A percentile compares a stretch with the other conserved stretches of the same genome.
Conservation (phyloP, 1,284 basidiomycete genomes). For the Rhodotorula sp. region DNA sequence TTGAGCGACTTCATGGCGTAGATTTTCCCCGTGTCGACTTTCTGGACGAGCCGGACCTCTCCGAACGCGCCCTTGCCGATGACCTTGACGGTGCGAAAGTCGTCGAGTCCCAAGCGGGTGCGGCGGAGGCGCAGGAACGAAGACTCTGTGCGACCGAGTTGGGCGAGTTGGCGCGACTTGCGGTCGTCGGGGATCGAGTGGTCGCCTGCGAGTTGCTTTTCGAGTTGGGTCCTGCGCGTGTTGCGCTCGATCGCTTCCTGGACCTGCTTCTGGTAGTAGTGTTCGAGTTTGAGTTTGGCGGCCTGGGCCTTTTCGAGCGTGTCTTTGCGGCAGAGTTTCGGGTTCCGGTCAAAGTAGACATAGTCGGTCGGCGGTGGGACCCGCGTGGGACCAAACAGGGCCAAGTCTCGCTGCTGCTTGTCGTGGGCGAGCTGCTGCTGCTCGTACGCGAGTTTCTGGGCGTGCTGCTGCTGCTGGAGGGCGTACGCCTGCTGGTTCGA, state of each 20-base stretch:
- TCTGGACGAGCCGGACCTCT: conserved; percentile 94
- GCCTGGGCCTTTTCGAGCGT: conserved; percentile 89
- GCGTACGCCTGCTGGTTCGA: conserved; percentile 20
- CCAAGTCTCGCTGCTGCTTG: conserved; percentile 21
- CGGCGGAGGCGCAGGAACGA: conserved; percentile 79
- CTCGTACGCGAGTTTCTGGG: conserved; percentile 11
- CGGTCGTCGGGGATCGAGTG: conserved; percentile 43
- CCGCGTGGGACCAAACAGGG: conserved; percentile 6
- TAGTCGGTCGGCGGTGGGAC: conserved; percentile 56
- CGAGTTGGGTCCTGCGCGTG: conserved; percentile 77
- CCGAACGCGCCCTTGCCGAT: conserved; percentile 99
- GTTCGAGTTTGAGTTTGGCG: conserved; percentile 94
- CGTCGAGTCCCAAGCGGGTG: conserved; percentile 86
- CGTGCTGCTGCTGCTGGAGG: conserved; percentile 28
- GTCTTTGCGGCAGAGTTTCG: conserved; percentile 72
- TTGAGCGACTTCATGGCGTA: conserved; percentile 99
- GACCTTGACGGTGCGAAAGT: conserved; percentile 96
- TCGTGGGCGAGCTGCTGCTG: conserved; percentile 18
- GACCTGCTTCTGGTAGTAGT: conserved; percentile 94
- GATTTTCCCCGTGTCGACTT: conserved; percentile 94
- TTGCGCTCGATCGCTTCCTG: conserved; percentile 88
- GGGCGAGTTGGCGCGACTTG: conserved; percentile 76
- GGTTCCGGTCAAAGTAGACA: conserved; percentile 92
- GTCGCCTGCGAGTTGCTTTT: conserved; percentile 77
- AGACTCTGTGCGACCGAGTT: conserved; percentile 86